These are phyloP conservation scores for Phtheirospermum japonicum DNA, from an alignment of 257 asterid species.

Conservation along the genomic window DNA sequence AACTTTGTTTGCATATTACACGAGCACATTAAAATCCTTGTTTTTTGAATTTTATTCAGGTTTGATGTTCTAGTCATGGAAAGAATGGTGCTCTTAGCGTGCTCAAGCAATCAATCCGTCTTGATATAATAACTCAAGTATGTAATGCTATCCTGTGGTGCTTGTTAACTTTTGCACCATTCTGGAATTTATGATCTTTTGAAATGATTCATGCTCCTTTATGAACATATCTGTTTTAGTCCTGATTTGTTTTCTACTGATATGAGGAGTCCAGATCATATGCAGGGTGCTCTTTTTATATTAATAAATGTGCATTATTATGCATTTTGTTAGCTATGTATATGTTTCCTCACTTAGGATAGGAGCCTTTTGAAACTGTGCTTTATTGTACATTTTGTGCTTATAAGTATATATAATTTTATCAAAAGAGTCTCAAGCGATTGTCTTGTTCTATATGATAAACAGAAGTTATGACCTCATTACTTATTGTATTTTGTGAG, in stretches of 20 bases:
- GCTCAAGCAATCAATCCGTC: slow-evolving; percentile 92
- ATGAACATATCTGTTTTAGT: neutral
- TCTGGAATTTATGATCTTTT: slow-evolving; percentile 25
- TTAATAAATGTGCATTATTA: neutral
- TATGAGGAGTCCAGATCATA: slow-evolving; percentile 4
- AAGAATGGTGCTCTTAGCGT: slow-evolving; percentile 91
- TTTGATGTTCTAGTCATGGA: slow-evolving; percentile 99
- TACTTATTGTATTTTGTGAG: slow-evolving; percentile 35
- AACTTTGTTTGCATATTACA: slow-evolving; percentile 24
- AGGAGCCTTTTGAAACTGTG: neutral
- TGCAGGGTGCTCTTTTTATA: neutral
- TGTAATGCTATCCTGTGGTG: slow-evolving; percentile 27
- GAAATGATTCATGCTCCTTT: slow-evolving; percentile 18
- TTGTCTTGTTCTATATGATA: neutral
- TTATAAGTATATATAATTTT: slow-evolving; percentile 10
- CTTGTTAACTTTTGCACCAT: slow-evolving; percentile 4
- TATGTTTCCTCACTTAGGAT: slow-evolving; percentile 11
- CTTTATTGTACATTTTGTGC: slow-evolving; percentile 14
- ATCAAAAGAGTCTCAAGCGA: neutral
- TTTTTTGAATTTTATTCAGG: slow-evolving; percentile 52
- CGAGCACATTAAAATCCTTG: slow-evolving; percentile 15
- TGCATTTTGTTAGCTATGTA: slow-evolving; percentile 8
- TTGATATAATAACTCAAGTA: slow-evolving; percentile 91
- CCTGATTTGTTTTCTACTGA: slow-evolving; percentile 14
- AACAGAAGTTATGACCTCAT: slow-evolving; percentile 18